phyloP scores from a whole-genome alignment of 352 stramenopile genomes.

The Globisporangium acanthophoron region DNA sequence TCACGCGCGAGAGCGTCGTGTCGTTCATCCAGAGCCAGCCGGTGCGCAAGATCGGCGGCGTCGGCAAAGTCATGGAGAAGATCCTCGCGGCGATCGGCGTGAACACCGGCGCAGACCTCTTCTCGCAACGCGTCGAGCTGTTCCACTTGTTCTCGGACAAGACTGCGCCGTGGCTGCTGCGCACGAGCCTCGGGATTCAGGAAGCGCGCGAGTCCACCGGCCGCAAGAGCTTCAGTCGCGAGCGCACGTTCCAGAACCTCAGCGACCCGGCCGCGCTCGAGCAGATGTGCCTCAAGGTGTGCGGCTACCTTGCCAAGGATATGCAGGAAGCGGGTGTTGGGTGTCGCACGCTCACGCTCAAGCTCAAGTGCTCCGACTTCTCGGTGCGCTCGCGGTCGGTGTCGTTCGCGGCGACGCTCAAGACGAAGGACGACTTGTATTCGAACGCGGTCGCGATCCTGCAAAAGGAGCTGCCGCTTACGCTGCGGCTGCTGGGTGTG shows the following conservation, averaged over 20 bases:
- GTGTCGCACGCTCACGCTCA: constrained; percentile 55
- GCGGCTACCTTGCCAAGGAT: constrained; percentile 45
- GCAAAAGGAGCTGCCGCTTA: constrained; percentile 61
- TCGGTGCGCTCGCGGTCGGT: constrained; percentile 46
- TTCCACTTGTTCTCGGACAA: constrained; percentile 64
- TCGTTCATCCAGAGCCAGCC: constrained; percentile 87
- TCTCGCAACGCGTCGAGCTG: constrained; percentile 45
- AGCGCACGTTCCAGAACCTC: constrained; percentile 58
- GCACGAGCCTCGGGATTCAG: constrained; percentile 65
- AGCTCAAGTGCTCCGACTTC: constrained; percentile 70
- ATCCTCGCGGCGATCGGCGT: constrained; percentile 81
- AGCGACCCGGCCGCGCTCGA: constrained; percentile 39
- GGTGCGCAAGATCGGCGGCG: constrained; percentile 92
- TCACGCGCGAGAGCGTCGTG: constrained; percentile 65
- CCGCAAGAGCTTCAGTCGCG: constrained; percentile 77
- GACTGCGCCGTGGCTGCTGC: constrained; percentile 63
- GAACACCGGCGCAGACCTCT: constrained; percentile 79
- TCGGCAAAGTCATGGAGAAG: constrained; percentile 96
- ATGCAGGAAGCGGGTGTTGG: constrained; percentile 27
- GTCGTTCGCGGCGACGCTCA: constrained; percentile 34
- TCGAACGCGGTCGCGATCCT: constrained; percentile 40
- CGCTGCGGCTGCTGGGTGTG: constrained; percentile 58
- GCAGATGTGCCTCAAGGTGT: constrained; percentile 64
- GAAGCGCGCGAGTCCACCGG: constrained; percentile 37
- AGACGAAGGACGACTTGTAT: constrained; percentile 40